Evolutionary conservation across 805 yeast species (phyloP).

Genomic region (Tetrapisispora nanseiensis): DNA sequence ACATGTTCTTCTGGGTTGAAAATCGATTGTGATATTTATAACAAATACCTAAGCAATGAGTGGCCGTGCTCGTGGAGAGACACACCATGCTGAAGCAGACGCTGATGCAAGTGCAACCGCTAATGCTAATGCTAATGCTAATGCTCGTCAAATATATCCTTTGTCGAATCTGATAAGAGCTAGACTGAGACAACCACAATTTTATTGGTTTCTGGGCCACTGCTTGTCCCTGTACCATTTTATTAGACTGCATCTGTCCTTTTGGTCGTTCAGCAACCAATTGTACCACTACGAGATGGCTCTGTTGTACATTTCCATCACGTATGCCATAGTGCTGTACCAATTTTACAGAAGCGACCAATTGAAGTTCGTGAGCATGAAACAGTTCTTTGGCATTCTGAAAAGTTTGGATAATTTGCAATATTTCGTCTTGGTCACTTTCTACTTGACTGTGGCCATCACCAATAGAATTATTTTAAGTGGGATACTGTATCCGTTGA

Average conservation of each 20-base stretch:
- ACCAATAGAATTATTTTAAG: conserved; percentile 31
- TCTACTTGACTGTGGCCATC: conserved; percentile 36
- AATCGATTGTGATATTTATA: no score
- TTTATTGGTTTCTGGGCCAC: conserved; percentile 64
- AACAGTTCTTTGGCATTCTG: conserved; percentile 25
- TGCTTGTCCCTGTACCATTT: conserved; percentile 36
- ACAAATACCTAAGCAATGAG: no score
- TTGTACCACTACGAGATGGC: conserved; percentile 34
- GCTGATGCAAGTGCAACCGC: neutral
- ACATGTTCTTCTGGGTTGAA: no score
- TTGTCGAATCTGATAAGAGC: neutral
- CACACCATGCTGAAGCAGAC: neutral
- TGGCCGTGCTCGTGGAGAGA: no score
- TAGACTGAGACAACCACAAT: conserved; percentile 41
- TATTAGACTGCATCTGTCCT: conserved; percentile 33
- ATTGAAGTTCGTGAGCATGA: conserved; percentile 22
- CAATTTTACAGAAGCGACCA: conserved; percentile 43
- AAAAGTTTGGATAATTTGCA: conserved; percentile 49
- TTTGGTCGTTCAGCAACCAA: conserved; percentile 31
- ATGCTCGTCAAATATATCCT: neutral
- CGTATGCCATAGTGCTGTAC: conserved; percentile 53
- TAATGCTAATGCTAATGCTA: neutral
- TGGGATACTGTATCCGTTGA: conserved; percentile 50
- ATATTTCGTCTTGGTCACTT: conserved; percentile 40
- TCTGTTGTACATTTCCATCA: conserved; percentile 43